phyloP scores from a whole-genome alignment of 176 grass and related monocot species.

The Eremochloa ophiuroides region DNA sequence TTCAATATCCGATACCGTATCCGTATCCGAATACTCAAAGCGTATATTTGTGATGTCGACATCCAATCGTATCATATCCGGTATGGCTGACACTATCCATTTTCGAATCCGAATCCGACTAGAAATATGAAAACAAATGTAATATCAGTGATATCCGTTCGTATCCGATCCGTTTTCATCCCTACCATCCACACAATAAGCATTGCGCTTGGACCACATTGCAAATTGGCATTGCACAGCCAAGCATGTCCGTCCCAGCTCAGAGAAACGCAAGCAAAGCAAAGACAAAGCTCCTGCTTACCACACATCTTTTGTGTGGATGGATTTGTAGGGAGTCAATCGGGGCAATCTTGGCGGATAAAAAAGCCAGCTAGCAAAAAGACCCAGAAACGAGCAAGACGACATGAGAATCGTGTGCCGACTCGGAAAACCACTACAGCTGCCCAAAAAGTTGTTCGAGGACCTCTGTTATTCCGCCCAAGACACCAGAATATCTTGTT shows the following conservation, averaged over 20 bases:
- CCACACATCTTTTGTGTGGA: conserved; percentile 22
- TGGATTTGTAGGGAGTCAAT: neutral
- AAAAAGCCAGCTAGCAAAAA: neutral
- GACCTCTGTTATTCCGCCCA: conserved; percentile 31
- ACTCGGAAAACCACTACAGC: neutral
- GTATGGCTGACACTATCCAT: too few species aligned
- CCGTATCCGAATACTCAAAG: too few species aligned
- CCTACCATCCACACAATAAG: too few species aligned
- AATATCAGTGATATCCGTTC: too few species aligned
- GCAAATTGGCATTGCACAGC: neutral
- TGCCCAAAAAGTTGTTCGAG: conserved; percentile 15
- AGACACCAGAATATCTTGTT: conserved; percentile 5
- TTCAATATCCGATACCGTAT: too few species aligned
- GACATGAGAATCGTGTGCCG: neutral
- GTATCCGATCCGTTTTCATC: too few species aligned
- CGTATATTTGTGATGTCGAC: too few species aligned
- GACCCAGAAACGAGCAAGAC: neutral
- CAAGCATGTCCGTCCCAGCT: neutral
- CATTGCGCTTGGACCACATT: neutral
- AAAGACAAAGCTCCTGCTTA: neutral
- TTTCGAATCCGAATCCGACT: too few species aligned
- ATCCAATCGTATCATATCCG: too few species aligned
- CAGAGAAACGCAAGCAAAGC: neutral
- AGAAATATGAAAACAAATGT: too few species aligned
- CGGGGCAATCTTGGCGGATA: neutral